Percentiles rank a stretch among this genome's conserved stretches.
Evolutionary conservation across 352 stramenopile genomes (phyloP).

Genomic region (Pilasporangium apinafurcum): DNA sequence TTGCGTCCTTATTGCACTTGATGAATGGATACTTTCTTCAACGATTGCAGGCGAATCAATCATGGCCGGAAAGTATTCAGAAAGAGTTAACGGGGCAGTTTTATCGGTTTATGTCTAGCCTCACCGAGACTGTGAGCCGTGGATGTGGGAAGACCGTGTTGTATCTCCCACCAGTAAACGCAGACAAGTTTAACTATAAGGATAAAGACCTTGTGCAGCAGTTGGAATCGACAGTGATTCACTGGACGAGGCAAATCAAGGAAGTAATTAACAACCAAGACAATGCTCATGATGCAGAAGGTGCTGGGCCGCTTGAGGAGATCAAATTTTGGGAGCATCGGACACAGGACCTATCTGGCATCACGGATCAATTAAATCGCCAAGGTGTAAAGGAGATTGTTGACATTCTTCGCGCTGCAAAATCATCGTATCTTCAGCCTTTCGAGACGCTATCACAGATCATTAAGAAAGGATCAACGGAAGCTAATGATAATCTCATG

Average conservation of each 20-base stretch:
- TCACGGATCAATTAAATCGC: constrained; percentile 90
- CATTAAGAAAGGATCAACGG: constrained; percentile 88
- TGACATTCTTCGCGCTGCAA: constrained; percentile 79
- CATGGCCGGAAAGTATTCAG: constrained; percentile 91
- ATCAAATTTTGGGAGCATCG: constrained; percentile 95
- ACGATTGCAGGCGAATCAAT: constrained; percentile 66
- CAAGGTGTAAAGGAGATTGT: constrained; percentile 89
- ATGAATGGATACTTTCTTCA: constrained; percentile 85
- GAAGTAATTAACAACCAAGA: constrained; percentile 96
- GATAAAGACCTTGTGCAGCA: constrained; percentile 95
- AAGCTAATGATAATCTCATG: constrained; percentile 93
- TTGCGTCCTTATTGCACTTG: constrained; percentile 73
- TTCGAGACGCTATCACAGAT: constrained; percentile 91
- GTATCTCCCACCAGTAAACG: constrained; percentile 85
- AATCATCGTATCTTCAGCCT: constrained; percentile 91
- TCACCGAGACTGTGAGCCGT: constrained; percentile 91
- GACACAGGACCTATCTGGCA: constrained; percentile 89
- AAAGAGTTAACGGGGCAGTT: constrained; percentile 94
- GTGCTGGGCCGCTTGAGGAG: constrained; percentile 89
- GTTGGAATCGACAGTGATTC: constrained; percentile 94
- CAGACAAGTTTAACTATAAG: constrained; percentile 81
- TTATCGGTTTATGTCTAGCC: constrained; percentile 92
- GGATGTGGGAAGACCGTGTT: constrained; percentile 91
- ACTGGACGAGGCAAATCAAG: constrained; percentile 97
- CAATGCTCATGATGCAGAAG: constrained; percentile 88